phyloP scores from a whole-genome alignment of 495 filamentous ascomycete species.

The Penicillium psychrofluorescens region DNA sequence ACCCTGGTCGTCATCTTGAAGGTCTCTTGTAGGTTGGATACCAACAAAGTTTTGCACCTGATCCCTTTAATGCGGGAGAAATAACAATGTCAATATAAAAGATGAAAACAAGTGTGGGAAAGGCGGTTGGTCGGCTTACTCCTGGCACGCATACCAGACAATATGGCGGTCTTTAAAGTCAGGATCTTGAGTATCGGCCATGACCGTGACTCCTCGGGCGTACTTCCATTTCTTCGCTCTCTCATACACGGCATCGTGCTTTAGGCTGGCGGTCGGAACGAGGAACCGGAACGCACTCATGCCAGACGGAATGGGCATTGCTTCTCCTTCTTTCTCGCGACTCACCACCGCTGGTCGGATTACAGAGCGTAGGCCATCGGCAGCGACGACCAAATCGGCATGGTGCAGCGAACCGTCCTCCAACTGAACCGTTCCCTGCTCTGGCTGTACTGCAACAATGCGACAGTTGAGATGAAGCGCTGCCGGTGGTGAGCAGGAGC shows the following conservation, averaged over 20 bases:
- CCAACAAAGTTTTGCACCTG: conserved; percentile 35
- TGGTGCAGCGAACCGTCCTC: conserved; percentile 19
- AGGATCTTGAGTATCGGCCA: conserved; percentile 4
- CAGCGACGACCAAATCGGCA: conserved; percentile 40
- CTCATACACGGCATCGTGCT: not conserved
- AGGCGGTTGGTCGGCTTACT: conserved; percentile 6
- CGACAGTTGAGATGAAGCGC: conserved; percentile 14
- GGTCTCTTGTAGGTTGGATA: conserved; percentile 18
- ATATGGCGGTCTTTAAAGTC: conserved; percentile 12
- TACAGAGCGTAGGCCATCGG: conserved; percentile 42
- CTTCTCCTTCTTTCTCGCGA: not conserved
- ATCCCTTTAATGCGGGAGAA: too few relatives aligned
- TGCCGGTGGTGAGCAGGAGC: not conserved
- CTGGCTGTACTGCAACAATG: conserved; percentile 16
- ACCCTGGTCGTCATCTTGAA: too few relatives aligned
- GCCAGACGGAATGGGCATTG: not conserved
- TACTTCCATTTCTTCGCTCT: conserved; percentile 5
- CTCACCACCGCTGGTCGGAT: conserved; percentile 15
- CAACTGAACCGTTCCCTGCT: conserved; percentile 27
- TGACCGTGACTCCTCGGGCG: conserved; percentile 3
- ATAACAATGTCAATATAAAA: conserved; percentile 20
- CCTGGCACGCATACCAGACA: conserved; percentile 27
- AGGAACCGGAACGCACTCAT: conserved; percentile 20
- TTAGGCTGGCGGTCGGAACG: conserved; percentile 9
- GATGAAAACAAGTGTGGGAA: too few relatives aligned